Evolutionary conservation across 176 grass and related monocot genomes (phyloP).

Genomic region (Triticum aestivum): IWGSC_CS_RefSeq_v2.1 NC_057798.1:526560559-526561058

Average conservation of each 20-base stretch:
- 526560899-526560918: constrained; percentile 9
- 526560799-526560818: too few relatives aligned
- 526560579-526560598: constrained; percentile 79
- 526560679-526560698: constrained; percentile 31
- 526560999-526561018: neutral
- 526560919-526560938: neutral
- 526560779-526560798: constrained; percentile 30
- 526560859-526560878: neutral
- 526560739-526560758: neutral
- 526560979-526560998: neutral
- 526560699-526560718: neutral
- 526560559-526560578: constrained; percentile 68
- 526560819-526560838: neutral
- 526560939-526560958: neutral
- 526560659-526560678: neutral
- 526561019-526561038: neutral
- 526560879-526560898: neutral
- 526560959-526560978: neutral
- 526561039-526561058: neutral
- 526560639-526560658: constrained; percentile 16
- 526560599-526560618: constrained; percentile 21
- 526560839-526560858: neutral
- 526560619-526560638: constrained; percentile 55
- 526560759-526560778: neutral
- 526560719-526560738: neutral